Evolutionary conservation across 2,329 filamentous ascomycete genomes (phyloP).

Genomic region (Cladosporium sp.): DNA sequence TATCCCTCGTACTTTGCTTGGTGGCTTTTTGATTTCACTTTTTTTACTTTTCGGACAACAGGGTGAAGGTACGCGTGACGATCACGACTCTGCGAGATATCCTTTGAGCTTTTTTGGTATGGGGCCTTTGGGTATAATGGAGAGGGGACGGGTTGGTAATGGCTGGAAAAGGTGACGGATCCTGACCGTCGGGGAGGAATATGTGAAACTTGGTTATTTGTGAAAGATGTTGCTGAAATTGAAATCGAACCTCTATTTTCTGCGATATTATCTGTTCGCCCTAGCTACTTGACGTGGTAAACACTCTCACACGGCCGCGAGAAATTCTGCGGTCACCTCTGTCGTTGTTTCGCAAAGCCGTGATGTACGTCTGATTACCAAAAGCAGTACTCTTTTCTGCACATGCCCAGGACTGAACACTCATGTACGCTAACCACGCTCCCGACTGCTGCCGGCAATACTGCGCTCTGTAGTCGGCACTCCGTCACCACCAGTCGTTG

Average conservation of each 20-base stretch:
- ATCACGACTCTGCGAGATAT: constrained; percentile 3
- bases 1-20: background rate
- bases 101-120: background rate
- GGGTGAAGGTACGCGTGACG: background rate
- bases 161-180: background rate
- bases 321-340: no score
- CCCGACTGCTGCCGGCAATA: background rate
- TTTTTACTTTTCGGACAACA: background rate
- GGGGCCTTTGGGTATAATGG: background rate
- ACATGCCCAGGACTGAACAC: no score
- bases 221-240: background rate
- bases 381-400: no score
- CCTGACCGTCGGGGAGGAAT: no score
- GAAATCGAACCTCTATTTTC: no score
- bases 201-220: no score
- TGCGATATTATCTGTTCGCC: no score
- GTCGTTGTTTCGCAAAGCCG: no score
- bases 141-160: background rate
- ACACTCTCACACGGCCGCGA: no score
- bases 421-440: no score
- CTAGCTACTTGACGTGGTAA: no score
- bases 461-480: background rate
- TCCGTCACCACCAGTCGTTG: background rate
- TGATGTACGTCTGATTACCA: no score
- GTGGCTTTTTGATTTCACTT: background rate